These are phyloP conservation scores for Rubia balearica DNA, from an alignment of 305 asterid species.

Conservation along the genomic window DNA sequence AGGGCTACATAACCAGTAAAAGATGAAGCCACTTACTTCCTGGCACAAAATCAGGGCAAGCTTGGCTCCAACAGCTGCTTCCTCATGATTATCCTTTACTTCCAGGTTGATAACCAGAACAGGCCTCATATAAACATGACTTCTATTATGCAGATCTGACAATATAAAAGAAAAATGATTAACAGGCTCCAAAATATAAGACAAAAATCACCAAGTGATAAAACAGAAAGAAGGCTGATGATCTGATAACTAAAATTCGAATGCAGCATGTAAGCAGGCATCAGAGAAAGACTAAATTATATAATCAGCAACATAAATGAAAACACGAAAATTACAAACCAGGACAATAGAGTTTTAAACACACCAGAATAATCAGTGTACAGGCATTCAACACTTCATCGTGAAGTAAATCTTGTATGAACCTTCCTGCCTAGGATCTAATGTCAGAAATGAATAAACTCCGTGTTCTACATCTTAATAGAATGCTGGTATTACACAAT, in stretches of 20 bases:
- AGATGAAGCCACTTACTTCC: constrained; percentile 37
- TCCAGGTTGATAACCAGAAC: constrained; percentile 74
- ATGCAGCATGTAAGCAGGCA: not conserved
- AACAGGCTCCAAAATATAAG: not conserved
- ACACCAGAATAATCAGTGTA: not conserved
- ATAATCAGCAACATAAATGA: not conserved
- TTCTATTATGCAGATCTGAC: constrained; percentile 78
- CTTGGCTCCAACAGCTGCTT: constrained; percentile 82
- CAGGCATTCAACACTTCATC: not conserved
- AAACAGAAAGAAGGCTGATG: not conserved
- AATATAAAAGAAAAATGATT: not conserved
- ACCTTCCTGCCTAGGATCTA: not conserved
- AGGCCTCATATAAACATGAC: constrained; percentile 65
- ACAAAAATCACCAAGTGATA: not conserved
- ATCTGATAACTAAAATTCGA: not conserved
- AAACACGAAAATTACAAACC: not conserved
- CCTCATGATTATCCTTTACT: constrained; percentile 92
- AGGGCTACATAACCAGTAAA: not conserved
- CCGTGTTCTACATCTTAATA: not conserved
- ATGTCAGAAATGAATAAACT: not conserved
- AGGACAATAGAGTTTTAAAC: not conserved
- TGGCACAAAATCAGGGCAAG: constrained; percentile 71
- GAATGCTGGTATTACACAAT: not conserved
- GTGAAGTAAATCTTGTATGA: not conserved
- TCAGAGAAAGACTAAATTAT: not conserved